Evolutionary conservation across 495 filamentous ascomycete species (phyloP).

Genomic region (Penicillium angulare): DNA sequence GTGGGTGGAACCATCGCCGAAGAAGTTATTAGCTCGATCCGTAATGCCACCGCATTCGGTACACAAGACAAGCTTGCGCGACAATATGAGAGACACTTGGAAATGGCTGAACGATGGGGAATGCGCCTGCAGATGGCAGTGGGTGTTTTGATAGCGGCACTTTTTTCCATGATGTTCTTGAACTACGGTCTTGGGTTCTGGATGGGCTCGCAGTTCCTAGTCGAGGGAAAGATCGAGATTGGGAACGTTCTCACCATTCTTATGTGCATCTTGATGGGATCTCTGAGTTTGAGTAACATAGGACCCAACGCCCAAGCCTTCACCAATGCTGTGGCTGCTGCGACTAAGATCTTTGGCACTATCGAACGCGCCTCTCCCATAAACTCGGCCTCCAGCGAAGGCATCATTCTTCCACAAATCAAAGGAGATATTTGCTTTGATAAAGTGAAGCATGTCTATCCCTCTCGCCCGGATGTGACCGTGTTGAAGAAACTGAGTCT

Average conservation of each 20-base stretch:
- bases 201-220: slow-evolving; percentile 82
- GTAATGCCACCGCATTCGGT: slow-evolving; percentile 90
- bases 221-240: slow-evolving; percentile 58
- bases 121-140: slow-evolving; percentile 68
- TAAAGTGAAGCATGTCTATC: slow-evolving; percentile 88
- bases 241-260: slow-evolving; percentile 69
- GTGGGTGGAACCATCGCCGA: slow-evolving; percentile 86
- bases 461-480: slow-evolving; percentile 83
- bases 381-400: slow-evolving; percentile 71
- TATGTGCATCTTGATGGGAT: slow-evolving; percentile 86
- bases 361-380: slow-evolving; percentile 90
- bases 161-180: slow-evolving; percentile 81
- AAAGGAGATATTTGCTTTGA: slow-evolving; percentile 79
- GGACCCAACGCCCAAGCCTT: slow-evolving; percentile 84
- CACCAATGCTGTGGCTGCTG: slow-evolving; percentile 76
- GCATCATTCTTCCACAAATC: slow-evolving; percentile 66
- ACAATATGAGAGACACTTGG: slow-evolving; percentile 77
- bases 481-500: slow-evolving; percentile 83
- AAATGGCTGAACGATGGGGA: slow-evolving; percentile 71
- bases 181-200: slow-evolving; percentile 95
- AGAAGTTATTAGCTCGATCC: slow-evolving; percentile 90
- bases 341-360: slow-evolving; percentile 84
- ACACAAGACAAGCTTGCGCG: slow-evolving; percentile 85
- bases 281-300: slow-evolving; percentile 87
- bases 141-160: slow-evolving; percentile 73